Percentiles rank a stretch among this genome's conserved stretches.
These are phyloP conservation scores for Cladobotryum protrusum DNA, from an alignment of 2,329 filamentous ascomycete genomes.

Conservation along the genomic window DNA sequence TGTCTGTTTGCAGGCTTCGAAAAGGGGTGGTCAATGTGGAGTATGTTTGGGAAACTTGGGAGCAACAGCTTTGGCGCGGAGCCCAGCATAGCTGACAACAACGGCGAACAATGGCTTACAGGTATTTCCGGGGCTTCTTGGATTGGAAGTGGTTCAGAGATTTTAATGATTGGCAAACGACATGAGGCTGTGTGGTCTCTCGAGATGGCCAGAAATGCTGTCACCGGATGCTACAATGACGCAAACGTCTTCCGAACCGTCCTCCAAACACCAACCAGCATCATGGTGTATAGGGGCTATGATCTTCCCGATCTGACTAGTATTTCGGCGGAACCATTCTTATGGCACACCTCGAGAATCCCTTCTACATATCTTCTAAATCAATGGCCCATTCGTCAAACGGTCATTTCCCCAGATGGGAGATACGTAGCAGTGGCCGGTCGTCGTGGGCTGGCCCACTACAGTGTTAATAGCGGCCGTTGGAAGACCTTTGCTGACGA, in stretches of 20 bases:
- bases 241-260: slow-evolving; percentile 87
- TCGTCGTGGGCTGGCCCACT: slow-evolving; percentile 83
- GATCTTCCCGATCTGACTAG: slow-evolving; percentile 85
- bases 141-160: slow-evolving; percentile 81
- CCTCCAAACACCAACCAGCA: slow-evolving; percentile 77
- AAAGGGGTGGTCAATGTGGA: slow-evolving; percentile 93
- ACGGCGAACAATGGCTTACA: slow-evolving; percentile 77
- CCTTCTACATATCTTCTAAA: slow-evolving; percentile 78
- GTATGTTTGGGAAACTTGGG: slow-evolving; percentile 87
- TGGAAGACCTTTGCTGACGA: slow-evolving; percentile 92
- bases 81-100: slow-evolving; percentile 53
- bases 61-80: slow-evolving; percentile 78
- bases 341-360: slow-evolving; percentile 93
- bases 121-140: slow-evolving; percentile 74
- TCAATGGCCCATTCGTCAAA: slow-evolving; percentile 88
- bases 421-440: slow-evolving; percentile 96
- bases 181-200: slow-evolving; percentile 79
- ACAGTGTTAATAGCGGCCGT: slow-evolving; percentile 86
- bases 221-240: slow-evolving; percentile 84
- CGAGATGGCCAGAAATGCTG: slow-evolving; percentile 91
- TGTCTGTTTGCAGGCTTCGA: slow-evolving; percentile 92
- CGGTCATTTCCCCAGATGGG: slow-evolving; percentile 84
- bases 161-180: slow-evolving; percentile 64
- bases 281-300: slow-evolving; percentile 91
- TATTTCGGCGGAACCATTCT: slow-evolving; percentile 81